Evolutionary conservation across 2,329 filamentous ascomycete species (phyloP).

Genomic region (Volutella citrinella): DNA sequence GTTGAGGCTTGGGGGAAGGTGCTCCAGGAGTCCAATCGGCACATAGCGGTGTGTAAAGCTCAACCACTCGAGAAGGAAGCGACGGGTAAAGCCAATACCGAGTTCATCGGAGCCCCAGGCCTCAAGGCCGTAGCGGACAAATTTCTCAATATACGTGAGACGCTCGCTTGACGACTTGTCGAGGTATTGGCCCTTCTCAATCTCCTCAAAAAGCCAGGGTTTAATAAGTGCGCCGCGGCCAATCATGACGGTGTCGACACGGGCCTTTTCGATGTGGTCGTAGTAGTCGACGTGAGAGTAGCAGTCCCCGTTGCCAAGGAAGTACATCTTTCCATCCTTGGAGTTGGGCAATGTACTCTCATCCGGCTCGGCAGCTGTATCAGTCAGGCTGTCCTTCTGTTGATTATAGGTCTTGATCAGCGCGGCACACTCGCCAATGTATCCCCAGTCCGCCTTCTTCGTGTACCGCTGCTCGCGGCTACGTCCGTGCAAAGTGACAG

Average conservation of each 20-base stretch:
- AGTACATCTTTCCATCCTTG: conserved; percentile 71
- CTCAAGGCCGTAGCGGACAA: conserved; percentile 84
- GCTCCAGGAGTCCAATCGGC: conserved; percentile 82
- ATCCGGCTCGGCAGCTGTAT: conserved; percentile 78
- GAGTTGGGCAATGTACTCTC: conserved; percentile 66
- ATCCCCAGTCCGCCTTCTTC: conserved; percentile 86
- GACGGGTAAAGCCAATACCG: conserved; percentile 83
- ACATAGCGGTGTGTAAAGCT: conserved; percentile 93
- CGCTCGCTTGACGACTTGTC: conserved; percentile 92
- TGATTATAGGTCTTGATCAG: conserved; percentile 78
- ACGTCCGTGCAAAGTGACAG: conserved; percentile 92
- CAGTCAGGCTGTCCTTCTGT: conserved; percentile 61
- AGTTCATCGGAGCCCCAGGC: conserved; percentile 96
- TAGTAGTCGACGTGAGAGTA: conserved; percentile 91
- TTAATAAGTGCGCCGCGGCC: conserved; percentile 95
- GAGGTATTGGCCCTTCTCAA: conserved; percentile 84
- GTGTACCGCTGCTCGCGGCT: conserved; percentile 95
- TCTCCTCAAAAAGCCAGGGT: conserved; percentile 98
- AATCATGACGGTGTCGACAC: conserved; percentile 94
- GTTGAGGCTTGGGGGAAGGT: conserved; percentile 83
- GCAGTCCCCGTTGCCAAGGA: conserved; percentile 94
- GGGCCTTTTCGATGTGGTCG: conserved; percentile 69
- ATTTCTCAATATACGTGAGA: conserved; percentile 81
- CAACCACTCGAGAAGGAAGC: conserved; percentile 93
- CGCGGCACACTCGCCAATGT: conserved; percentile 85